Percentiles rank a stretch among this genome's conserved stretches.
Conservation (phyloP, 257 asterid species). For the Gardenia jasminoides region DNA sequence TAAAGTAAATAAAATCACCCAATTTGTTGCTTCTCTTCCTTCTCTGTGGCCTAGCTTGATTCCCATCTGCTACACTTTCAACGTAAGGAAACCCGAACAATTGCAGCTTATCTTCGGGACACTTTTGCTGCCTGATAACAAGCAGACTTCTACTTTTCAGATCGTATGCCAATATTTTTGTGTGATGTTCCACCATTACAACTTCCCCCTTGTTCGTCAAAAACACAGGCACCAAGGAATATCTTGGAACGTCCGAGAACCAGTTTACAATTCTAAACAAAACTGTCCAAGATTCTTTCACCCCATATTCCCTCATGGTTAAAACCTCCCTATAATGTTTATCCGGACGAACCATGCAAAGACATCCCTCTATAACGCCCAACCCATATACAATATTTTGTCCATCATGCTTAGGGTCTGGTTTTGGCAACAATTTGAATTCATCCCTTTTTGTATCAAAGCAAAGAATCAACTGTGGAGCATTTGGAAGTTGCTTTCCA, state of each 20-base stretch:
- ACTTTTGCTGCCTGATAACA: neutral
- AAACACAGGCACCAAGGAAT: conserved; percentile 4
- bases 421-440: neutral
- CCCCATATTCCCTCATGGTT: conserved; percentile 3
- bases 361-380: neutral
- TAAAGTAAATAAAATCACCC: neutral
- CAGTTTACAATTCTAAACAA: neutral
- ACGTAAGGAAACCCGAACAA: neutral
- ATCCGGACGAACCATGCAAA: neutral
- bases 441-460: neutral
- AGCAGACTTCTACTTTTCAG: neutral
- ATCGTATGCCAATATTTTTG: neutral
- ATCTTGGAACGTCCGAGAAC: neutral
- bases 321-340: neutral
- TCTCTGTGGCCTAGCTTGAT: neutral
- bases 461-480: neutral
- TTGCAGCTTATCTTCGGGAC: neutral
- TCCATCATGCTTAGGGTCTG: neutral
- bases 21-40: neutral
- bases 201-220: neutral
- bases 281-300: conserved; percentile 9
- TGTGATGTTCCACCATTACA: neutral
- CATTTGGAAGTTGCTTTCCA: neutral
- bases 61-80: neutral
- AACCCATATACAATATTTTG: neutral